Conservation (phyloP, 2,329 filamentous ascomycete genomes). For the Camillea tinctor region DNA sequence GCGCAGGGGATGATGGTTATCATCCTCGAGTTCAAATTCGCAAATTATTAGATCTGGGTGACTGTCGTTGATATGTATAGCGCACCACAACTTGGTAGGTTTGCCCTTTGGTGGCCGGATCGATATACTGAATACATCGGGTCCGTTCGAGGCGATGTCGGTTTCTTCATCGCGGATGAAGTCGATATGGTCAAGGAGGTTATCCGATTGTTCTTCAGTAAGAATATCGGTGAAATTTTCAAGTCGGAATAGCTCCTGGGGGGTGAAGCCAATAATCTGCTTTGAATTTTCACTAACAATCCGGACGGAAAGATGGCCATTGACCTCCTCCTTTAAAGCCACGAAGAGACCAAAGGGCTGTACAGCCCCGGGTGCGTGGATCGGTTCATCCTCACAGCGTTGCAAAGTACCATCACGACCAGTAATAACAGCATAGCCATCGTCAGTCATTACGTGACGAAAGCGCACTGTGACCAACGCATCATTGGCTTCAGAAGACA, state of each 20-base stretch:
- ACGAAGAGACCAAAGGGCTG: conserved; percentile 79
- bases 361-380: conserved; percentile 79
- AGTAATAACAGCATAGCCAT: conserved; percentile 80
- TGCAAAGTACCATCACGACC: conserved; percentile 73
- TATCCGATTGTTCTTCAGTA: conserved; percentile 79
- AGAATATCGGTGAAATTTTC: conserved; percentile 80
- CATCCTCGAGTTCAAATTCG: conserved; percentile 86
- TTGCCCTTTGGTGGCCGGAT: conserved; percentile 58
- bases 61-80: conserved; percentile 70
- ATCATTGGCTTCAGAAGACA: conserved; percentile 32
- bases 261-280: conserved; percentile 72
- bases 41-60: conserved; percentile 75
- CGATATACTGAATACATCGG: conserved; percentile 80
- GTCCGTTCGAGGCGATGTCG: conserved; percentile 72
- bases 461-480: conserved; percentile 69
- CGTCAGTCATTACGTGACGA: conserved; percentile 72
- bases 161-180: conserved; percentile 82
- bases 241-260: conserved; percentile 71
- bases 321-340: conserved; percentile 67
- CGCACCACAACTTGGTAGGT: conserved; percentile 78
- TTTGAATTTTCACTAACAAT: conserved; percentile 81
- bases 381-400: conserved; percentile 86
- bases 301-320: conserved; percentile 67
- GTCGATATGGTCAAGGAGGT: conserved; percentile 80
- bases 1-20: conserved; percentile 65